Base-by-base conservation (phyloP, 176 grass and related monocot genomes). In the Carex pumila region DNA sequence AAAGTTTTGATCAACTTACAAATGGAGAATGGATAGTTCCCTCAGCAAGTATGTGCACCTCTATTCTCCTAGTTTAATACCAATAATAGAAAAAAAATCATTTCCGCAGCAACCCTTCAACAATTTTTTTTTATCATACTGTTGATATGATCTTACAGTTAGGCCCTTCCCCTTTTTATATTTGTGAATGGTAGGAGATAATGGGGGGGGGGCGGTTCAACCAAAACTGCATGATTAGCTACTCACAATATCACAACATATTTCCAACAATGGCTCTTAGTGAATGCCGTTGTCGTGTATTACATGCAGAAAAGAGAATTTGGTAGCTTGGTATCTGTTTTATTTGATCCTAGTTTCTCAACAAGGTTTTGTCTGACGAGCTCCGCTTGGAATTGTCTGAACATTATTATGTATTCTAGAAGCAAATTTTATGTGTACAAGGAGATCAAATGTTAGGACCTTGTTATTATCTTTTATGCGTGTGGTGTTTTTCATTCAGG, bases 1-100 rank as follows among this genome's bases (percentile, higher is more conserved):
- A 91, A 91, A 70, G 76, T 89, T 74, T 84, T 94, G 81, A 91
- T 97, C 53, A 97, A 97, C 62, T 69, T 97, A 66, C 94, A 94
- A 79, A 86, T 59, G 70, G 94, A 97, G 49, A 76, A 92, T 17
- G 94, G 90, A 49, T 92, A 97, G 71, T 97, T 97, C 83, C 94
- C 94, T 71, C 94, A 97, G 58, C 94, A 97, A 85, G 94, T 97
- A 94, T 88, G 89, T 88, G 71, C 45, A 29, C 3, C 45, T 74
- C 17, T 73, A 5, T 43, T 43, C 13, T 57, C 18, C 8, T 1
- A 32, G 3, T 50, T 52, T 14, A 64, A 62, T 12, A 82, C 5
- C 3, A 79, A 21, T 49, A 36, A 61, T 17, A 45, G 8, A 45
- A 7, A 45, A 45, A 65, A 17, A 58, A 53, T 84, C 2, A 71